Conservation (phyloP, 208 protist species). For the Wallacemonas sp. region DNA sequence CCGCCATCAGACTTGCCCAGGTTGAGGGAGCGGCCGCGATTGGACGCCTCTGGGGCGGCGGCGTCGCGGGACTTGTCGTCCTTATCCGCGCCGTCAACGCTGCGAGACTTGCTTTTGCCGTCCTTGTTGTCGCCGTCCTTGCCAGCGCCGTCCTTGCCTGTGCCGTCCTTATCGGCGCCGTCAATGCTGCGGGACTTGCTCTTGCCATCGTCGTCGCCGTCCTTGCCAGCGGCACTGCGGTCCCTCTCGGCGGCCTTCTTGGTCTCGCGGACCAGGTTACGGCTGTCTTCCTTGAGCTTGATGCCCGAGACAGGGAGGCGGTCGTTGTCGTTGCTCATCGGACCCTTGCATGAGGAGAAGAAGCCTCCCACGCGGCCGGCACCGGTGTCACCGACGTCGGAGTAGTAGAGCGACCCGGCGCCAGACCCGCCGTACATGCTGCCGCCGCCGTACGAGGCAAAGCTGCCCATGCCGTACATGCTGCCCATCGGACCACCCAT, state of each 20-base stretch:
- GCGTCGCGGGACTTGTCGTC: background rate
- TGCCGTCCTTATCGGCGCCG: background rate
- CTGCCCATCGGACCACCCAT: conserved; percentile 17
- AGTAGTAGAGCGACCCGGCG: conserved; percentile 22
- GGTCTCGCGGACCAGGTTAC: background rate
- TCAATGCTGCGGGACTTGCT: background rate
- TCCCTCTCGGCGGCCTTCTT: conserved; percentile 23
- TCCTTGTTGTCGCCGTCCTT: background rate
- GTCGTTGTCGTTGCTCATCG: conserved; percentile 13
- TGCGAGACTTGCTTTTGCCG: background rate
- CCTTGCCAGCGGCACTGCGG: conserved; percentile 10
- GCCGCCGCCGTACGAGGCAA: conserved; percentile 25
- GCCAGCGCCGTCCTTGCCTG: conserved; percentile 9
- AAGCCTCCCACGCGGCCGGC: conserved; percentile 4
- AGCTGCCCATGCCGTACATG: conserved; percentile 30
- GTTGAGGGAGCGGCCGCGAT: conserved; percentile 34
- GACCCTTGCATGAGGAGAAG: conserved; percentile 9
- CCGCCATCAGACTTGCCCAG: conserved; percentile 17
- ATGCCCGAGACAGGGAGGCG: background rate
- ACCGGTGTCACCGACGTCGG: conserved; percentile 1
- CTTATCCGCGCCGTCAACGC: background rate
- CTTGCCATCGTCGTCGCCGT: background rate
- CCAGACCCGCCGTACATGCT: conserved; percentile 23
- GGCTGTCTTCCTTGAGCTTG: conserved; percentile 8
- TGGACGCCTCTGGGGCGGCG: too few relatives aligned